phyloP scores from a whole-genome alignment of 306 rosid species.

The Acacia melanoxylon region DNA sequence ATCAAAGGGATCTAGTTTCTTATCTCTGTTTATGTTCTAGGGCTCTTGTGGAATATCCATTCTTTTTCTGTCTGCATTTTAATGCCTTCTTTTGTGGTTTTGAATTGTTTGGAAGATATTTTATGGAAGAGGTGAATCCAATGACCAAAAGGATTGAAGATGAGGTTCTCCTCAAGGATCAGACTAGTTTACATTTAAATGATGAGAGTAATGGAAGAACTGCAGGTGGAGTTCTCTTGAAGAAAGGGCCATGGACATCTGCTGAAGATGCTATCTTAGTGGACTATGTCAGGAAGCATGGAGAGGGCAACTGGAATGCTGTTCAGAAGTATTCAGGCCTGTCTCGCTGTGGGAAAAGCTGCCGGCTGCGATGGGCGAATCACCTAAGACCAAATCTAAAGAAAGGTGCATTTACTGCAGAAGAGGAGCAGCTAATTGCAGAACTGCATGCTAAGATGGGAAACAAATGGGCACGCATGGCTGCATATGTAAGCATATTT shows the following conservation, averaged over 20 bases:
- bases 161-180: conserved; percentile 48
- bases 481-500: conserved; percentile 73
- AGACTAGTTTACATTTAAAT: conserved; percentile 40
- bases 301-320: conserved; percentile 99
- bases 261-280: conserved; percentile 82
- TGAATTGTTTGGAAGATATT: conserved; percentile 42
- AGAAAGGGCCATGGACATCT: conserved; percentile 99
- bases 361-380: conserved; percentile 95
- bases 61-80: not conserved
- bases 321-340: conserved; percentile 92
- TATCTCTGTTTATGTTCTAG: not conserved
- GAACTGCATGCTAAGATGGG: conserved; percentile 92
- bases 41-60: not conserved
- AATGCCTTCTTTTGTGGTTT: conserved; percentile 17
- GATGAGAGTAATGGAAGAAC: conserved; percentile 61
- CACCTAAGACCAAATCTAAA: conserved; percentile 96
- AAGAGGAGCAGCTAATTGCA: conserved; percentile 77
- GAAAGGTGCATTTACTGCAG: conserved; percentile 83
- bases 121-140: conserved; percentile 55
- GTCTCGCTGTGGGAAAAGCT: conserved; percentile 95
- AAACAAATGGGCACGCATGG: conserved; percentile 99
- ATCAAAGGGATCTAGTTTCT: not conserved
- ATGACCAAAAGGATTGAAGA: conserved; percentile 59
- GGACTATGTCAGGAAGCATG: conserved; percentile 83
- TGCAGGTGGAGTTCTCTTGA: conserved; percentile 44